Percentiles rank a stretch among this genome's conserved stretches.
These are phyloP conservation scores for Dendrothele bispora DNA, from an alignment of 768 basidiomycete species.

Conservation along the genomic window DNA sequence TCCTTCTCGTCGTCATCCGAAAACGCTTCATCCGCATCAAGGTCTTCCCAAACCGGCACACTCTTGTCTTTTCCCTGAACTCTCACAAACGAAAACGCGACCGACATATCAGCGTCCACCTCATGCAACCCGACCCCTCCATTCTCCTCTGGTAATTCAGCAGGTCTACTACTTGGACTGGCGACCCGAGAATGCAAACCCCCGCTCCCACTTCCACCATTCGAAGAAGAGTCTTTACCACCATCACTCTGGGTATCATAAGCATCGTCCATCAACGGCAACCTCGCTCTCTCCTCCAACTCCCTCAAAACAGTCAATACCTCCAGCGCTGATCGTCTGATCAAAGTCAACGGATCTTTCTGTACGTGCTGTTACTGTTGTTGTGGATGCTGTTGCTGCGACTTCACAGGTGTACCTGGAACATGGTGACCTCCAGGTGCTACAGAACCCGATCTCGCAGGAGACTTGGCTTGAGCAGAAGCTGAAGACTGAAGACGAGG, in stretches of 20 bases:
- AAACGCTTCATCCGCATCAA: constrained; percentile 44
- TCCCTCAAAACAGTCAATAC: constrained; percentile 78
- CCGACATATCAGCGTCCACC: constrained; percentile 58
- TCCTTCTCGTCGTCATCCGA: constrained; percentile 48
- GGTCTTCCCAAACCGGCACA: constrained; percentile 84
- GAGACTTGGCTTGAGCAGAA: too few relatives aligned
- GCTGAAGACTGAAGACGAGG: constrained; percentile 16
- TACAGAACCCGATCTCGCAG: too few relatives aligned
- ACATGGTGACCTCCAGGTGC: too few relatives aligned
- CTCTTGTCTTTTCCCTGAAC: constrained; percentile 64
- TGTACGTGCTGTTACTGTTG: too few relatives aligned
- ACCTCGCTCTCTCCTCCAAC: constrained; percentile 75
- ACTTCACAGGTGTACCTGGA: constrained; percentile 10
- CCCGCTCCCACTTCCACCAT: constrained; percentile 23
- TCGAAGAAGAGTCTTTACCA: constrained; percentile 43
- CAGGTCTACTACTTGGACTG: constrained; percentile 42
- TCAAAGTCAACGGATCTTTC: constrained; percentile 68
- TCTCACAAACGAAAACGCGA: constrained; percentile 68
- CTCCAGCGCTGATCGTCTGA: constrained; percentile 80
- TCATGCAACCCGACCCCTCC: constrained; percentile 27
- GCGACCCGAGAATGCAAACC: constrained; percentile 27
- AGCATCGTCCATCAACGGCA: constrained; percentile 79
- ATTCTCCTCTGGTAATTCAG: constrained; percentile 31
- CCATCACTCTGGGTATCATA: constrained; percentile 81
- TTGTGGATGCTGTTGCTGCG: constrained; percentile 7